Percentiles rank a stretch among this genome's conserved stretches.
phyloP scores from a whole-genome alignment of 805 yeast species.

The Crinitomyces ghanaensis region DNA sequence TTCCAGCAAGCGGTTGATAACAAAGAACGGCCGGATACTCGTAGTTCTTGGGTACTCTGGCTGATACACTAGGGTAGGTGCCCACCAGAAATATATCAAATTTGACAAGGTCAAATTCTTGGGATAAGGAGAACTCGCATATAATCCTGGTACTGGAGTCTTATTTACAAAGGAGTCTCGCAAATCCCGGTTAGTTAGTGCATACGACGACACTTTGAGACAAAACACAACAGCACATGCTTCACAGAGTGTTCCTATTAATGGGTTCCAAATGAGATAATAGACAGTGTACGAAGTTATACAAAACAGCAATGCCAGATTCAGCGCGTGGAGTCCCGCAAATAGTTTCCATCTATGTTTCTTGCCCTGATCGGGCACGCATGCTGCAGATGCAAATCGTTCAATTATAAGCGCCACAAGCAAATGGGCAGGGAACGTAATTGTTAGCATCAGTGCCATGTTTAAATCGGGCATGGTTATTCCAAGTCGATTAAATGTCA shows the following conservation, averaged over 20 bases:
- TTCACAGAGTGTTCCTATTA: conserved; percentile 34
- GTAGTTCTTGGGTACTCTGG: conserved; percentile 34
- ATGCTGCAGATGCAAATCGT: conserved; percentile 18
- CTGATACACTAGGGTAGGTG: conserved; percentile 38
- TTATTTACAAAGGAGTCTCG: conserved; percentile 24
- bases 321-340: conserved; percentile 25
- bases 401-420: conserved; percentile 30
- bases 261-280: conserved; percentile 28
- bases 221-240: conserved; percentile 31
- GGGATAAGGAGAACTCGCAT: conserved; percentile 29
- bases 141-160: conserved; percentile 25
- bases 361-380: conserved; percentile 7
- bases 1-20: conserved; percentile 27
- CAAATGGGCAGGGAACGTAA: conserved; percentile 25
- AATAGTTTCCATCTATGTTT: conserved; percentile 24
- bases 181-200: conserved; percentile 34
- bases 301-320: conserved; percentile 21
- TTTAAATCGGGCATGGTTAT: conserved; percentile 23
- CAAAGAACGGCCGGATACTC: conserved; percentile 23
- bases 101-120: conserved; percentile 28
- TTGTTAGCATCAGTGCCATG: conserved; percentile 19
- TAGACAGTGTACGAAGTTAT: conserved; percentile 26
- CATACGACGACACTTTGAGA: conserved; percentile 33
- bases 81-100: conserved; percentile 32
- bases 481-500: conserved; percentile 22